Evolutionary conservation across 2,329 filamentous ascomycete genomes (phyloP).

Genomic region (Apiospora aurea): DNA sequence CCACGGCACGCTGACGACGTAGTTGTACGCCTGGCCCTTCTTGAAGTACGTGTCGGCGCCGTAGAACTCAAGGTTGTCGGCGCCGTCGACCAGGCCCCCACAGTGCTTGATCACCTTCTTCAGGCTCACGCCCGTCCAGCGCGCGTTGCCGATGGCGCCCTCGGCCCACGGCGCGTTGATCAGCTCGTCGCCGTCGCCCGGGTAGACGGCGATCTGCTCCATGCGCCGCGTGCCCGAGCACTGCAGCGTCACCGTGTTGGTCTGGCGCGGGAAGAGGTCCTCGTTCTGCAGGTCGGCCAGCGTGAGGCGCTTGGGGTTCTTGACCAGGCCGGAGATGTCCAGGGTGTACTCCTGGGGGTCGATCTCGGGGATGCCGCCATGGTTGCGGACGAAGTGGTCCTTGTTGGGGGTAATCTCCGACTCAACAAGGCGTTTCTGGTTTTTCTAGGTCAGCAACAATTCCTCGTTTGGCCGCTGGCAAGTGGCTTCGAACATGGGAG

Average conservation of each 20-base stretch:
- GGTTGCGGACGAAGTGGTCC: constrained; percentile 72
- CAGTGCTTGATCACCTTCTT: constrained; percentile 76
- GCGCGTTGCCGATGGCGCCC: constrained; percentile 71
- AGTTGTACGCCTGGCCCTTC: constrained; percentile 69
- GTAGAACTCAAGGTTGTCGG: constrained; percentile 71
- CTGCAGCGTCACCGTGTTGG: constrained; percentile 68
- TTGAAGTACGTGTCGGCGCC: constrained; percentile 80
- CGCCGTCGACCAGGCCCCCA: constrained; percentile 62
- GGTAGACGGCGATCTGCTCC: constrained; percentile 71
- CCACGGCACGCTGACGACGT: constrained; percentile 71
- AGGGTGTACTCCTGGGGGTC: constrained; percentile 61
- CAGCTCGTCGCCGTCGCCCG: constrained; percentile 71
- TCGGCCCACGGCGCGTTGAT: constrained; percentile 66
- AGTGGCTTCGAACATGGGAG: too few species aligned
- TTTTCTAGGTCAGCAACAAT: constrained; percentile 22
- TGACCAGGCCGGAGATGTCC: constrained; percentile 66
- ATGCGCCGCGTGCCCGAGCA: constrained; percentile 74
- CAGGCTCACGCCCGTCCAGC: constrained; percentile 68
- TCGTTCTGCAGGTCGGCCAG: constrained; percentile 68
- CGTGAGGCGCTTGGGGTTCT: constrained; percentile 61
- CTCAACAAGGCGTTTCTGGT: constrained; percentile 57
- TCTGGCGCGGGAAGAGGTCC: constrained; percentile 62
- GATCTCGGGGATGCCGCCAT: constrained; percentile 74
- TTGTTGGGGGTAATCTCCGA: constrained; percentile 65
- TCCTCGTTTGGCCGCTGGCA: not conserved